Conservation (phyloP, 768 basidiomycete genomes). For the Tulasnella sp. region DNA sequence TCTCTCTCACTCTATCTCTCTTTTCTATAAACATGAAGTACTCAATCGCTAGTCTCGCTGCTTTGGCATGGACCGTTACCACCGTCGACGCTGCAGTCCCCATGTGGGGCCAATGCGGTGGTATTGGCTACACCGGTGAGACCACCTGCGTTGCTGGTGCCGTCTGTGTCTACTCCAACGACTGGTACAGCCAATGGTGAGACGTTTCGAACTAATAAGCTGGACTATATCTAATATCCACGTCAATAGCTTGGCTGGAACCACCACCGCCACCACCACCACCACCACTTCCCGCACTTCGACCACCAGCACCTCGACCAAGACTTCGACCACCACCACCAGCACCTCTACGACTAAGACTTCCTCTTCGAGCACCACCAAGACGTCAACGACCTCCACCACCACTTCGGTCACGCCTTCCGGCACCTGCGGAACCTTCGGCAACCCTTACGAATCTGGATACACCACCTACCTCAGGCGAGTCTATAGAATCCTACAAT, state of each 20-base stretch:
- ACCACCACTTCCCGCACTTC: conserved; percentile 25
- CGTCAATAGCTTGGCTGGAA: conserved; percentile 10
- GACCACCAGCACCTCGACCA: conserved; percentile 29
- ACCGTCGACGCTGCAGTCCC: no score
- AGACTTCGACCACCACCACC: conserved; percentile 20
- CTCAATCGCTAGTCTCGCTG: neutral
- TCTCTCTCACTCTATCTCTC: neutral
- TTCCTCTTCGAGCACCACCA: no score
- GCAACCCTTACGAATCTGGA: conserved; percentile 46
- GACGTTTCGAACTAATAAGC: neutral
- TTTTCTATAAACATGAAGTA: conserved; percentile 9
- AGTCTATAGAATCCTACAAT: neutral
- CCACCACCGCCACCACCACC: conserved; percentile 18
- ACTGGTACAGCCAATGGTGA: conserved; percentile 30
- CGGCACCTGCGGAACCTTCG: conserved; percentile 41
- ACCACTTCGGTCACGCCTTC: conserved; percentile 34
- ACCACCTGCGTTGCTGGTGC: conserved; percentile 28
- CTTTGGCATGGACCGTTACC: conserved; percentile 18
- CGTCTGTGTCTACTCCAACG: conserved; percentile 27
- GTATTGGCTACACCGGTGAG: neutral
- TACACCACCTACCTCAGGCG: conserved; percentile 14
- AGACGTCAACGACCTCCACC: conserved; percentile 29
- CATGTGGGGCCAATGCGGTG: conserved; percentile 47
- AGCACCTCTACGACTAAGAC: no score
- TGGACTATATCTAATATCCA: neutral